Evolutionary conservation across 108 stramenopile species (phyloP).

Genomic region (Conticribra weissflogii): DNA sequence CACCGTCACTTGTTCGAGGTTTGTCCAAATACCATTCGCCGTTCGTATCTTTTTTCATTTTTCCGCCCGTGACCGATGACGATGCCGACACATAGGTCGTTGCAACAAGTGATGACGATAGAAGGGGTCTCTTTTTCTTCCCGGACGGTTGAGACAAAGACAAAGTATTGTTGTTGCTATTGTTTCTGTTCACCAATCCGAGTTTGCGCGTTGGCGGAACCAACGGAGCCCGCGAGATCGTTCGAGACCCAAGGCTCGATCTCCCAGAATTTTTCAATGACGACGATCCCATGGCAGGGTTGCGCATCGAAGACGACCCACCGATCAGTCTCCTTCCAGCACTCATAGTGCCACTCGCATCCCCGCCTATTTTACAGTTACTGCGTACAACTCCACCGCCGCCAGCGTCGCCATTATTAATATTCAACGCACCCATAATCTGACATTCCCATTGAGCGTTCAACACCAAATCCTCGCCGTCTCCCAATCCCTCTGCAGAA

Average conservation of each 20-base stretch:
- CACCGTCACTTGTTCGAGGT: background rate
- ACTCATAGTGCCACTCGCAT: no score
- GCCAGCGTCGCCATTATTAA: background rate
- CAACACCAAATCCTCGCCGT: slow-evolving; percentile 19
- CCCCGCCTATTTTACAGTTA: no score
- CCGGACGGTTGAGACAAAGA: background rate
- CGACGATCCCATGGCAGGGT: no score
- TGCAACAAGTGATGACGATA: slow-evolving; percentile 1
- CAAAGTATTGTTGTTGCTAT: background rate
- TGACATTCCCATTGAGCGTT: slow-evolving; percentile 41
- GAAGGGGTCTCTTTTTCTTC: background rate
- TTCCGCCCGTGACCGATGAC: slow-evolving; percentile 16
- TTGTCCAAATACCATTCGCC: slow-evolving; percentile 21
- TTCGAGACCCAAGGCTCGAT: background rate
- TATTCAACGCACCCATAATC: slow-evolving; percentile 10
- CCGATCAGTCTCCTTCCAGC: no score
- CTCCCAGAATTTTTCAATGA: no score
- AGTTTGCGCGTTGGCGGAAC: no score
- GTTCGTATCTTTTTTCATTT: slow-evolving; percentile 26
- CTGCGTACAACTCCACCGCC: no score
- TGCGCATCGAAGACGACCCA: no score
- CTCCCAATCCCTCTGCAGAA: background rate
- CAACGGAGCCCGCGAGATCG: background rate
- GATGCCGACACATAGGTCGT: slow-evolving; percentile 7
- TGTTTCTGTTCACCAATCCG: background rate